Evolutionary conservation across 2,329 filamentous ascomycete species (phyloP).

Genomic region (Aureobasidium namibiae): DNA sequence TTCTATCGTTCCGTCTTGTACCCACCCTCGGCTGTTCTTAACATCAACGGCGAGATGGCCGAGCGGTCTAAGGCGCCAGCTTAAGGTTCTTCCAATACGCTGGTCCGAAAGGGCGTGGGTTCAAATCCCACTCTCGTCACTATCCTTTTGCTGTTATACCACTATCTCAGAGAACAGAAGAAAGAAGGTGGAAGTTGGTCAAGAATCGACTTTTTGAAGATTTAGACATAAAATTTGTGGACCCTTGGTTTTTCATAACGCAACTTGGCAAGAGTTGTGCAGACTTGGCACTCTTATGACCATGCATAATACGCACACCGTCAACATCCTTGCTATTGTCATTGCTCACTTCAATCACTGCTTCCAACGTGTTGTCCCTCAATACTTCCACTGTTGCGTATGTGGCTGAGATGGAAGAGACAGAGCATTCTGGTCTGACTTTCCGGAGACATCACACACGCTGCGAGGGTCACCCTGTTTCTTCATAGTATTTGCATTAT

Average conservation of each 20-base stretch:
- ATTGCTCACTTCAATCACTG: no score
- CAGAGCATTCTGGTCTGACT: no score
- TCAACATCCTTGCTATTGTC: no score
- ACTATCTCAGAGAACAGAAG: no score
- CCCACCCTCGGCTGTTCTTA: background rate
- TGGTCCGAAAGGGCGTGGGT: constrained; percentile 5
- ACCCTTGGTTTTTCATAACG: background rate
- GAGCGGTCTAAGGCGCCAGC: constrained; percentile 9
- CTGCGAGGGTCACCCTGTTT: no score
- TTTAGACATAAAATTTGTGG: background rate
- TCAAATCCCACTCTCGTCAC: constrained; percentile 5
- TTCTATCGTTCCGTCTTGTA: background rate
- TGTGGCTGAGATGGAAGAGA: no score
- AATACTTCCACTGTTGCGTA: no score
- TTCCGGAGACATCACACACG: no score
- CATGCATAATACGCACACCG: background rate
- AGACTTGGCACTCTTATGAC: background rate
- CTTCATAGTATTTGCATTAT: no score
- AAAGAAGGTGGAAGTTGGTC: background rate
- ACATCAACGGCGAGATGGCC: background rate
- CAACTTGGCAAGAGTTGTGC: no score
- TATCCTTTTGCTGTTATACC: background rate
- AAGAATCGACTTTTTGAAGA: background rate
- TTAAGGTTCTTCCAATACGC: constrained; percentile 6
- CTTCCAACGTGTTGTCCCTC: no score